Base-by-base conservation (phyloP, 2,329 filamentous ascomycete genomes). In the Aspergillus caelatus region DNA sequence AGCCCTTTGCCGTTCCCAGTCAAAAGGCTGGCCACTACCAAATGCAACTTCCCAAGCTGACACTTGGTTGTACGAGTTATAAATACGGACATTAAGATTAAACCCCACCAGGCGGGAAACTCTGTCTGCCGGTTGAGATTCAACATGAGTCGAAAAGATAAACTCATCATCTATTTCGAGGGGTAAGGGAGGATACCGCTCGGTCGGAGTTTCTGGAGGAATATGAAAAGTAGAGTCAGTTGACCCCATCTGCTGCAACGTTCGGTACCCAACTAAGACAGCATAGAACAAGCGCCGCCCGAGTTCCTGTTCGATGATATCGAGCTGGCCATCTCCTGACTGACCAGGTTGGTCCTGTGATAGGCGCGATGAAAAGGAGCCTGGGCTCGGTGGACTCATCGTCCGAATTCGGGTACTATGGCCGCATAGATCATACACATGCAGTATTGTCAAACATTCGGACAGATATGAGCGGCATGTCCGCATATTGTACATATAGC, bases 161-260 rank as follows among this genome's bases (percentile, higher is more conserved):
- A 88, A 94, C 62, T 90, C 88, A 76, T 97, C 93, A 69, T 97
- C 93, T 1, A 96, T 88, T 71, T 96, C 93, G 23, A 89, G 81
- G 0, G 93, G 93, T 14, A 93, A 83, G 9, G 91, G 90, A 4
- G 93, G 93, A 68, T 95, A 93, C 5, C 88, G 90, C 50, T 92
- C 87, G 30, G 85, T 88, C 0, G 88, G 87, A 0, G 92, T 96
- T 1, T 90, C 88, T 3, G 92, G 92, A 10, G 91, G 88, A 57
- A 96, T 88, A 41, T 91, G 85, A 43, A 94, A 81, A 70, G 93
- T 91, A 41, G 87, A 86, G 65, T 91, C 89, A 0, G 86, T 86
- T 19, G 87, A 86, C 39, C 92, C 92, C 21, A 95, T 80, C 73
- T 96, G 93, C 61, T 91, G 86, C 75, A 96, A 87, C 0, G 92